Evolutionary conservation across 352 stramenopile genomes (phyloP).

Genomic region (Pythium coloratum): DNA sequence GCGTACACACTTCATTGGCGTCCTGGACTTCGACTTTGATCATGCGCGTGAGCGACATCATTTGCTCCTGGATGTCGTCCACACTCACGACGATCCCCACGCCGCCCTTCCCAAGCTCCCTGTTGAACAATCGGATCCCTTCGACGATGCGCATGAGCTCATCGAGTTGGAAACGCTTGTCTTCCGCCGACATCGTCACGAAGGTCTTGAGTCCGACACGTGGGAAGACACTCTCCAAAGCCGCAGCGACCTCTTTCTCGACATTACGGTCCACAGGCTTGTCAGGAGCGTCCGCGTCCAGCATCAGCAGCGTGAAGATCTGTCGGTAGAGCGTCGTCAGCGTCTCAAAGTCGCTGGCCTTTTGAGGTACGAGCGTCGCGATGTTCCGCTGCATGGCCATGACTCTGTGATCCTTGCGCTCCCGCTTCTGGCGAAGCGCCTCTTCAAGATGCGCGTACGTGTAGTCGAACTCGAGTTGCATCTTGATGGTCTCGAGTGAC

Average conservation of each 20-base stretch:
- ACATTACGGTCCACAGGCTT: constrained; percentile 62
- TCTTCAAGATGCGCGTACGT: constrained; percentile 88
- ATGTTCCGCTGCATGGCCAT: constrained; percentile 76
- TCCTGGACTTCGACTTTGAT: constrained; percentile 62
- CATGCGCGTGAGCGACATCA: constrained; percentile 41
- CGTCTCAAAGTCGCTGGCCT: constrained; percentile 87
- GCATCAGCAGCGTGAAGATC: constrained; percentile 83
- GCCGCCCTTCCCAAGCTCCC: constrained; percentile 85
- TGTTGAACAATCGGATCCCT: constrained; percentile 94
- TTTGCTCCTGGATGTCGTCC: constrained; percentile 58
- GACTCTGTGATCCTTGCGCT: constrained; percentile 60
- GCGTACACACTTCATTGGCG: constrained; percentile 69
- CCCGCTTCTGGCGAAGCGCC: constrained; percentile 53
- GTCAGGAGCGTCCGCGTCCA: constrained; percentile 45
- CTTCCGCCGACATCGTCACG: constrained; percentile 85
- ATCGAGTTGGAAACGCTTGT: constrained; percentile 90
- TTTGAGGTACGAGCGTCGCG: constrained; percentile 65
- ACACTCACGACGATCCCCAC: constrained; percentile 72
- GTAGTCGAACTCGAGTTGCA: constrained; percentile 94
- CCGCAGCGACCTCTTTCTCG: constrained; percentile 87
- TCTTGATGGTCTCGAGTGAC: constrained; percentile 91
- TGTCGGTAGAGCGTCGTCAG: constrained; percentile 91
- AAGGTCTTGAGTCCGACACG: constrained; percentile 93
- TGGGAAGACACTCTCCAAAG: constrained; percentile 94
- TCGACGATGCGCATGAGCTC: constrained; percentile 92